phyloP scores from a whole-genome alignment of 2,329 filamentous ascomycete genomes.

The Trichothecium sympodiale region DNA sequence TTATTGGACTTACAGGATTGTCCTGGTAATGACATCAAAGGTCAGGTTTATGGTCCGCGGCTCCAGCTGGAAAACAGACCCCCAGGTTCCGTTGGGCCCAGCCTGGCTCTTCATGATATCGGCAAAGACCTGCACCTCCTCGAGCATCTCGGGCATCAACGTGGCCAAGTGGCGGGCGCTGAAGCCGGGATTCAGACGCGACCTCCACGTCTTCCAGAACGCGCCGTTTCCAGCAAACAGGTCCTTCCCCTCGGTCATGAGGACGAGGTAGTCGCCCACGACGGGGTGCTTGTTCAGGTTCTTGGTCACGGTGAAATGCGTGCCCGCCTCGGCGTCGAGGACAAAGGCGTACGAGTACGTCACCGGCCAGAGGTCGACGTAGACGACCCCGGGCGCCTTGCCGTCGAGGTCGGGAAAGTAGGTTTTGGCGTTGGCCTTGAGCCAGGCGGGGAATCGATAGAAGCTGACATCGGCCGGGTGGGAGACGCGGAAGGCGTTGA shows the following conservation, averaged over 20 bases:
- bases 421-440: not conserved
- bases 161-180: not conserved
- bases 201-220: not conserved
- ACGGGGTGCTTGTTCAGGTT: not conserved
- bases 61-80: constrained; percentile 1
- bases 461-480: constrained; percentile 1
- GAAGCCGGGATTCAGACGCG: not conserved
- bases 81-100: not conserved
- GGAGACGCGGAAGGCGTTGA: not conserved
- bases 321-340: not conserved
- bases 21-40: not conserved
- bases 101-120: not conserved
- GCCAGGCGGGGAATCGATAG: not conserved
- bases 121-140: not conserved
- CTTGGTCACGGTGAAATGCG: not conserved
- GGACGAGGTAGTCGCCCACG: not conserved
- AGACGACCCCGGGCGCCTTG: not conserved
- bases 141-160: not conserved
- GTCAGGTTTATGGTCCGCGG: not conserved
- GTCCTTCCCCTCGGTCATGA: constrained; percentile 1
- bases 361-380: constrained; percentile 1
- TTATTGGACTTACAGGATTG: not conserved
- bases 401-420: not conserved
- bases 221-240: not conserved
- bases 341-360: not conserved